These are phyloP conservation scores for Populus pruinosa DNA, from an alignment of 345 rosid species.

Conservation along the genomic window DNA sequence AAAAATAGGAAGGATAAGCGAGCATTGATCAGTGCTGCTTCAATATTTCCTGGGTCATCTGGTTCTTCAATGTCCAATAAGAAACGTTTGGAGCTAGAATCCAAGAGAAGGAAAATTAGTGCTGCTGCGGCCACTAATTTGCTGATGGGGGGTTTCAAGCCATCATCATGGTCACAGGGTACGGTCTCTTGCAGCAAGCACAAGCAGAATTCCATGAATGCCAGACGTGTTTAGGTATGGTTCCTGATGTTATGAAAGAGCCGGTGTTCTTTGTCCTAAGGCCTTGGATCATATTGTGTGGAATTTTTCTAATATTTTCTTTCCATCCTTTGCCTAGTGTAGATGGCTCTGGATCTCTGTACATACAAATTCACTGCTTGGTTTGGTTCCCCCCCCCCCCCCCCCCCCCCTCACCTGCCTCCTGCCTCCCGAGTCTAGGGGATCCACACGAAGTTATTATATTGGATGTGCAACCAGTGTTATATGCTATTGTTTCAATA, in stretches of 20 bases:
- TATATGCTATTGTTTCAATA: neutral
- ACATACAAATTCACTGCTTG: neutral
- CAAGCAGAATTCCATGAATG: neutral
- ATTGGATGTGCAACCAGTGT: neutral
- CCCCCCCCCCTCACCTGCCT: no score
- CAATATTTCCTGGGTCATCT: conserved; percentile 62
- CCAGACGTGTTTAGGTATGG: conserved; percentile 1
- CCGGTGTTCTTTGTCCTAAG: neutral
- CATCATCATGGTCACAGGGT: conserved; percentile 56
- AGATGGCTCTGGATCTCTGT: neutral
- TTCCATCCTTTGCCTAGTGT: neutral
- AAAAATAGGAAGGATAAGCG: conserved; percentile 74
- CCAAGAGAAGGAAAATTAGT: conserved; percentile 76
- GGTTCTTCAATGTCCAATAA: conserved; percentile 37
- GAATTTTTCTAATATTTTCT: neutral
- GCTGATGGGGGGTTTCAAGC: conserved; percentile 60
- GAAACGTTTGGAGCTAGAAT: conserved; percentile 60
- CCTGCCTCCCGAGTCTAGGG: neutral
- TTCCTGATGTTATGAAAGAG: neutral
- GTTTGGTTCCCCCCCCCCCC: neutral
- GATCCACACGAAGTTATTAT: neutral
- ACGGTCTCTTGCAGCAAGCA: conserved; percentile 24
- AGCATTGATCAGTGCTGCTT: conserved; percentile 60
- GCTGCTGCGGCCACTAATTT: conserved; percentile 61
- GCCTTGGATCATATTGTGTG: neutral